A percentile compares a stretch with the other conserved stretches of the same genome.
Evolutionary conservation across 2,329 filamentous ascomycete species (phyloP).

Genomic region (Hypoxylon sp.): DNA sequence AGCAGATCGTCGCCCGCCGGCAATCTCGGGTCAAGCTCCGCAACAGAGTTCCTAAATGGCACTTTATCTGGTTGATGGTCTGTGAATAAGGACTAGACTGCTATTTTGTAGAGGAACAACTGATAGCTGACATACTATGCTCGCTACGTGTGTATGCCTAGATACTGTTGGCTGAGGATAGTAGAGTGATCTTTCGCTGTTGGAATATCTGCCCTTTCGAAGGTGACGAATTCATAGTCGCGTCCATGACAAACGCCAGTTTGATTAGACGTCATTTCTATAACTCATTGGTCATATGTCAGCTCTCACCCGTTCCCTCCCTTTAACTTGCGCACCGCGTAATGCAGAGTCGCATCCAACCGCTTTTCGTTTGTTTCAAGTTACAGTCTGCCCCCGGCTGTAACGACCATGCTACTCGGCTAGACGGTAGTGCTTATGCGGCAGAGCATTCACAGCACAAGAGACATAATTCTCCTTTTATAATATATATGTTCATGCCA

Average conservation of each 20-base stretch:
- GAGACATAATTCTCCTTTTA: not conserved
- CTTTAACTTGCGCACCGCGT: constrained; percentile 3
- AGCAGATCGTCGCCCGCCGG: not conserved
- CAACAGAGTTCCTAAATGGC: constrained; percentile 1
- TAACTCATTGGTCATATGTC: not conserved
- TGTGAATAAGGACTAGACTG: not conserved
- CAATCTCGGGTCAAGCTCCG: not conserved
- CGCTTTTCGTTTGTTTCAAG: constrained; percentile 30
- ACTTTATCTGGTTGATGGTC: not conserved
- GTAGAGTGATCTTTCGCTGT: not conserved
- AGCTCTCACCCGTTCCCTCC: constrained; percentile 5
- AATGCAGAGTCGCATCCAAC: constrained; percentile 22
- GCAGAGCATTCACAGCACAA: too few relatives aligned
- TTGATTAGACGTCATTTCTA: not conserved
- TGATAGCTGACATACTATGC: too few relatives aligned
- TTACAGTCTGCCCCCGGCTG: constrained; percentile 22
- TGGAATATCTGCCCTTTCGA: not conserved
- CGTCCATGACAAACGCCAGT: too few relatives aligned
- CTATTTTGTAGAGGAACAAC: too few relatives aligned
- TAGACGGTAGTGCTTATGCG: constrained; percentile 19
- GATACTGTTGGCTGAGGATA: too few relatives aligned
- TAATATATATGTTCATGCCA: too few relatives aligned
- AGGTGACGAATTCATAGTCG: too few relatives aligned
- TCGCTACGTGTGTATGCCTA: too few relatives aligned
- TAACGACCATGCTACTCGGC: constrained; percentile 29